Conservation (phyloP, 2,329 filamentous ascomycete species). For the Chaetomium strumarium region DNA sequence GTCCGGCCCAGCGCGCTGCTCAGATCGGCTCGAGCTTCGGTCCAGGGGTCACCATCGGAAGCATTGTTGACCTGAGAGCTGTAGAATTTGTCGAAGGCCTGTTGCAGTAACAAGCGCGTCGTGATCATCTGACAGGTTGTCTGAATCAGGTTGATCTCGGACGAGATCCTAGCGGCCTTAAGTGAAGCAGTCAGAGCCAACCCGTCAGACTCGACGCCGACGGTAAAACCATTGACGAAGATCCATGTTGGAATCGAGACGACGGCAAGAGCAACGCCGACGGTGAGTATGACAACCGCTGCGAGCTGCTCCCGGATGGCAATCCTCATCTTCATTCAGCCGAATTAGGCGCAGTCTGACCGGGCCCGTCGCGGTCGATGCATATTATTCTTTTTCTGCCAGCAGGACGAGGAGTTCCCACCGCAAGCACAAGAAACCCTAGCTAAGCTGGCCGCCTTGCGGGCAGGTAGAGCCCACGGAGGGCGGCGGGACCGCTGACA, state of each 20-base stretch:
- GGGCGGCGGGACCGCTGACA: no score
- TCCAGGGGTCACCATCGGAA: slow-evolving; percentile 50
- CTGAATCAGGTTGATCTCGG: slow-evolving; percentile 73
- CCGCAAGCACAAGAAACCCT: no score
- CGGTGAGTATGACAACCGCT: slow-evolving; percentile 68
- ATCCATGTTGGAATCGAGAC: slow-evolving; percentile 71
- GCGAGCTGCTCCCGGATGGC: slow-evolving; percentile 84
- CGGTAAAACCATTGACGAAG: slow-evolving; percentile 50
- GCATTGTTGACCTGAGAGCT: slow-evolving; percentile 45
- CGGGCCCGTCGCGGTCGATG: slow-evolving; percentile 7
- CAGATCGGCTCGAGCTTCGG: slow-evolving; percentile 56
- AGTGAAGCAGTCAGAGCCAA: slow-evolving; percentile 76
- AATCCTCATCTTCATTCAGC: slow-evolving; percentile 59
- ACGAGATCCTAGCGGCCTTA: slow-evolving; percentile 75
- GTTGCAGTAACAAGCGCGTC: slow-evolving; percentile 57
- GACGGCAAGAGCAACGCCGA: slow-evolving; percentile 68
- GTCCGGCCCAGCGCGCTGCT: slow-evolving; percentile 61
- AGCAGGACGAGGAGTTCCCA: neutral
- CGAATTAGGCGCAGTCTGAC: slow-evolving; percentile 13
- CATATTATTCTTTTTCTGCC: slow-evolving; percentile 14
- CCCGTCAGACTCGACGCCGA: slow-evolving; percentile 49
- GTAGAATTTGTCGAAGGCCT: slow-evolving; percentile 47
- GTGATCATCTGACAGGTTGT: slow-evolving; percentile 67
- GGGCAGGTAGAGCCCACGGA: no score
- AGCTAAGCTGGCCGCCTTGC: no score